Evolutionary conservation across 1,284 basidiomycete genomes (phyloP).

Genomic region (Mixia osmundae): DNA sequence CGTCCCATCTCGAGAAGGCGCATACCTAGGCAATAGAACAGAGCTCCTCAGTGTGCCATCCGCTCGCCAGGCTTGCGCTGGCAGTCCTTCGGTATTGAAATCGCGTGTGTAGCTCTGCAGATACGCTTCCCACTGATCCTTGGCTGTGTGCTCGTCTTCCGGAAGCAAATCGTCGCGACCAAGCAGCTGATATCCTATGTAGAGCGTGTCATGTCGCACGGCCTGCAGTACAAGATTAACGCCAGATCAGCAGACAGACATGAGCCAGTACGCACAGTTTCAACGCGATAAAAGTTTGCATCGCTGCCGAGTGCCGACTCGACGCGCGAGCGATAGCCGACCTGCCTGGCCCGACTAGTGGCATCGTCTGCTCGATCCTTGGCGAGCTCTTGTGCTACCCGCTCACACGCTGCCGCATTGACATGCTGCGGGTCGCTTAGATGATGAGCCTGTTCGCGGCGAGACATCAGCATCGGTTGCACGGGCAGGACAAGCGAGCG

Average conservation of each 20-base stretch:
- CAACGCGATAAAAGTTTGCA: slow-evolving; percentile 19
- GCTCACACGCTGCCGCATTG: slow-evolving; percentile 7
- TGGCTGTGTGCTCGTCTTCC: slow-evolving; percentile 15
- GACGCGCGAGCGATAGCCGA: slow-evolving; percentile 14
- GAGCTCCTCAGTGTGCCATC: too few species aligned
- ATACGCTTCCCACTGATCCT: slow-evolving; percentile 17
- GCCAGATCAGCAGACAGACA: slow-evolving; percentile 1
- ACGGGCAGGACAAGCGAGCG: not conserved
- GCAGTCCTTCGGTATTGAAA: slow-evolving; percentile 12
- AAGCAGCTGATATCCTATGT: slow-evolving; percentile 18
- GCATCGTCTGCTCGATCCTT: slow-evolving; percentile 18
- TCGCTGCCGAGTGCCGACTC: slow-evolving; percentile 16
- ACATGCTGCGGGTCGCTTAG: slow-evolving; percentile 12
- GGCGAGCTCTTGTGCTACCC: slow-evolving; percentile 10
- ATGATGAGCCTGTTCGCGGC: slow-evolving; percentile 1
- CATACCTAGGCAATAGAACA: too few species aligned
- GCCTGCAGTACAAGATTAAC: not conserved
- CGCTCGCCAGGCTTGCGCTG: too few species aligned
- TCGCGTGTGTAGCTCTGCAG: slow-evolving; percentile 15
- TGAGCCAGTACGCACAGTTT: slow-evolving; percentile 12
- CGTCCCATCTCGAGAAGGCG: too few species aligned
- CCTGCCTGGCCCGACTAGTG: slow-evolving; percentile 12
- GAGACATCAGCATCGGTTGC: too few species aligned
- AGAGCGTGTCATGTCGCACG: slow-evolving; percentile 7
- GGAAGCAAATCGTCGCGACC: slow-evolving; percentile 17